A percentile compares a stretch with the other conserved stretches of the same genome.
These are phyloP conservation scores for Lyophyllum decastes DNA, from an alignment of 768 basidiomycete species.

Conservation along the genomic window DNA sequence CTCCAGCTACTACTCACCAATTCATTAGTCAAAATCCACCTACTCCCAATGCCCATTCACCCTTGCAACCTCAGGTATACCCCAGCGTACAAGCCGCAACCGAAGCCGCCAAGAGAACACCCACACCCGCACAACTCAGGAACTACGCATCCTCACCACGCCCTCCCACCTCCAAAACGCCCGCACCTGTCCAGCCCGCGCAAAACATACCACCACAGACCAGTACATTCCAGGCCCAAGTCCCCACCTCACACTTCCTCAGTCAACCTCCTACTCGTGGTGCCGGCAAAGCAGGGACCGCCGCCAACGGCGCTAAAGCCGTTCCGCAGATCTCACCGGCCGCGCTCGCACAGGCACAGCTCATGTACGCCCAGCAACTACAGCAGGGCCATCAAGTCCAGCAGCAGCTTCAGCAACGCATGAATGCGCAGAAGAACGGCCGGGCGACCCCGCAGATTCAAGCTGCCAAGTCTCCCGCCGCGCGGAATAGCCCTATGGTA, in stretches of 20 bases:
- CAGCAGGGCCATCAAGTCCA: constrained; percentile 6
- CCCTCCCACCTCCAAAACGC: constrained; percentile 21
- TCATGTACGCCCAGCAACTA: constrained; percentile 1
- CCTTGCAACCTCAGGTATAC: constrained; percentile 40
- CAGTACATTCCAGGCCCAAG: constrained; percentile 15
- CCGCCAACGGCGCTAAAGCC: background rate
- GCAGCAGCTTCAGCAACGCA: background rate
- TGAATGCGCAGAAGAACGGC: constrained; percentile 24
- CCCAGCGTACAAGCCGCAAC: constrained; percentile 34
- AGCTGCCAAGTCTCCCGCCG: constrained; percentile 6
- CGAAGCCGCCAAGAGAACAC: constrained; percentile 32
- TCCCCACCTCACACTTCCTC: constrained; percentile 5
- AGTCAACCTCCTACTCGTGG: constrained; percentile 5
- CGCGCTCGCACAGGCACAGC: background rate
- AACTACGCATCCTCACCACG: constrained; percentile 9
- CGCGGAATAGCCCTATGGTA: constrained; percentile 38
- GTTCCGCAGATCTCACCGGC: background rate
- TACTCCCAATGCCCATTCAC: constrained; percentile 23
- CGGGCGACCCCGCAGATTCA: constrained; percentile 29
- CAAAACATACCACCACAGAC: constrained; percentile 17
- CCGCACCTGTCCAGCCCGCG: constrained; percentile 9
- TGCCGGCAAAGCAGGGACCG: background rate
- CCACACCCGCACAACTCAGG: constrained; percentile 35
- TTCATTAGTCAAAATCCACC: constrained; percentile 36
- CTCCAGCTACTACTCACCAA: constrained; percentile 30